phyloP scores from a whole-genome alignment of 805 yeast genomes.

The Zygoascus biomembranicola region DNA sequence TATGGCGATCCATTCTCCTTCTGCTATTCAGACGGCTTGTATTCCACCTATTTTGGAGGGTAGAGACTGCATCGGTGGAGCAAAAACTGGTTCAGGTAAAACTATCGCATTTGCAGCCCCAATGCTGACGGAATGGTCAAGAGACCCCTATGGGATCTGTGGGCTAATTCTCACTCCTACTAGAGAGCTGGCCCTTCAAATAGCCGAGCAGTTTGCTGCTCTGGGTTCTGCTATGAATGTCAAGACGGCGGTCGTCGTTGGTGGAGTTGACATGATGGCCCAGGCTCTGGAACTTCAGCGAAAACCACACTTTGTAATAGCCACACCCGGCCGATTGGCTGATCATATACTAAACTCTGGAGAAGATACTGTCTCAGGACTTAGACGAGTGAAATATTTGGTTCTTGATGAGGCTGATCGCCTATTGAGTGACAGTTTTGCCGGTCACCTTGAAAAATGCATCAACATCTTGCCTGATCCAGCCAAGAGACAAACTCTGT shows the following conservation, averaged over 20 bases:
- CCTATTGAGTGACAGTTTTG: slow-evolving; percentile 73
- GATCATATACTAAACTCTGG: slow-evolving; percentile 85
- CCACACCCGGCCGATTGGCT: slow-evolving; percentile 95
- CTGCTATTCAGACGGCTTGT: slow-evolving; percentile 79
- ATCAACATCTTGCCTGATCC: slow-evolving; percentile 64
- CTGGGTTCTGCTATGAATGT: slow-evolving; percentile 85
- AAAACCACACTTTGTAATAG: slow-evolving; percentile 89
- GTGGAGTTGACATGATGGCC: slow-evolving; percentile 89
- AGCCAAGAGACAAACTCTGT: slow-evolving; percentile 69
- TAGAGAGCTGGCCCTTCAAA: slow-evolving; percentile 90
- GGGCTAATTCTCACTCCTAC: slow-evolving; percentile 84
- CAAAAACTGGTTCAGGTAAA: slow-evolving; percentile 96
- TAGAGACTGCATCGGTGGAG: slow-evolving; percentile 94
- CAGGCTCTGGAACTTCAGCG: slow-evolving; percentile 76
- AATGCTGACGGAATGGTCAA: slow-evolving; percentile 88
- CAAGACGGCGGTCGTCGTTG: slow-evolving; percentile 75
- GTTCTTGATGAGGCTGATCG: slow-evolving; percentile 97
- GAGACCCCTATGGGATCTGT: slow-evolving; percentile 87
- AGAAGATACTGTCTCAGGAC: slow-evolving; percentile 74
- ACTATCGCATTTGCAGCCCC: slow-evolving; percentile 98
- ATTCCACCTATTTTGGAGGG: slow-evolving; percentile 81
- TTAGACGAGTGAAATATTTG: slow-evolving; percentile 67
- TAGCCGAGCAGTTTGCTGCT: slow-evolving; percentile 93
- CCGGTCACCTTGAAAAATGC: slow-evolving; percentile 67
- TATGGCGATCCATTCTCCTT: slow-evolving; percentile 78